Evolutionary conservation across 2,329 filamentous ascomycete species (phyloP).

Genomic region (Talaromyces piceae): DNA sequence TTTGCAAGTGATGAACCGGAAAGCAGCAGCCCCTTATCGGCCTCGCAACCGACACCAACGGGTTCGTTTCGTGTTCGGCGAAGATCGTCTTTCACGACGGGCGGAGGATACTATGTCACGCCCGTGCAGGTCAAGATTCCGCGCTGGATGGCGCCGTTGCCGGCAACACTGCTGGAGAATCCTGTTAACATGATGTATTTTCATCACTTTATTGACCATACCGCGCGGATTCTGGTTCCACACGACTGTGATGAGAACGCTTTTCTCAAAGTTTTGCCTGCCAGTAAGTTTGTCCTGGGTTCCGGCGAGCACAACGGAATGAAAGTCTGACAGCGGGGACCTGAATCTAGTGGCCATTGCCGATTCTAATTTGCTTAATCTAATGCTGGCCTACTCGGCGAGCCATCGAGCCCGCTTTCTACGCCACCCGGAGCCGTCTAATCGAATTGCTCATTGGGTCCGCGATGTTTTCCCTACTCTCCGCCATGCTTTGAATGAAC

Average conservation of each 20-base stretch:
- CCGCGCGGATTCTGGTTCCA: slow-evolving; percentile 58
- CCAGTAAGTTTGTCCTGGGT: slow-evolving; percentile 44
- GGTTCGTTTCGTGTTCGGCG: slow-evolving; percentile 7
- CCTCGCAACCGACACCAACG: not conserved
- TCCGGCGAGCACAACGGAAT: not conserved
- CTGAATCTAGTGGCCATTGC: slow-evolving; percentile 38
- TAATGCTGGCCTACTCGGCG: slow-evolving; percentile 76
- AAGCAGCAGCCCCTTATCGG: not conserved
- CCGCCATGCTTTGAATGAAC: slow-evolving; percentile 57
- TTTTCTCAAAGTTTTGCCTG: slow-evolving; percentile 54
- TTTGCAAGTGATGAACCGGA: slow-evolving; percentile 13
- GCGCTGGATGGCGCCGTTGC: slow-evolving; percentile 50
- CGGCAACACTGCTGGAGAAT: slow-evolving; percentile 55
- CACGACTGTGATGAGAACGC: slow-evolving; percentile 56
- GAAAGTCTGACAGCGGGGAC: slow-evolving; percentile 28
- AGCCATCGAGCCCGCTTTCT: slow-evolving; percentile 71
- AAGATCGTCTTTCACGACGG: slow-evolving; percentile 46
- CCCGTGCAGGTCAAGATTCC: slow-evolving; percentile 60
- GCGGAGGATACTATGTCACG: slow-evolving; percentile 61
- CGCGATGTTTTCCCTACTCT: slow-evolving; percentile 62
- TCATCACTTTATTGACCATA: slow-evolving; percentile 71
- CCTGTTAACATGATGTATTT: slow-evolving; percentile 75
- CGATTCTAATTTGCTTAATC: slow-evolving; percentile 58
- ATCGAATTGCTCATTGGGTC: slow-evolving; percentile 74
- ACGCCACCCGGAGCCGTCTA: slow-evolving; percentile 64